Percentiles rank a stretch among this genome's conserved stretches.
phyloP scores from a whole-genome alignment of 2,329 filamentous ascomycete species.

The Aspergillus caelatus region DNA sequence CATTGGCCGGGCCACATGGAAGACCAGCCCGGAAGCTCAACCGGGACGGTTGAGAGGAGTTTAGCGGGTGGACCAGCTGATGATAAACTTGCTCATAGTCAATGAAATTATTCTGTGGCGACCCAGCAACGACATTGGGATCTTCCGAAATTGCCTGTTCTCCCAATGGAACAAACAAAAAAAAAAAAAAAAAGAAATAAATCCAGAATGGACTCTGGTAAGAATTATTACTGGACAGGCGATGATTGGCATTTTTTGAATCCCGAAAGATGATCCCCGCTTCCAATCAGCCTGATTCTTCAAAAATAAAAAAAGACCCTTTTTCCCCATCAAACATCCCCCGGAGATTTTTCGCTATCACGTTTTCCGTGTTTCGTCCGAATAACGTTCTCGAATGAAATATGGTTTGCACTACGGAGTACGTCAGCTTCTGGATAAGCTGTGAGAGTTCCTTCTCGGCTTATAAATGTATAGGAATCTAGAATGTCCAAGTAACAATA shows the following conservation, averaged over 20 bases:
- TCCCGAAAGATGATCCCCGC: constrained; percentile 17
- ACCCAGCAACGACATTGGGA: background rate
- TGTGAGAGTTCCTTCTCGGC: background rate
- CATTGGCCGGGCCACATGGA: constrained; percentile 19
- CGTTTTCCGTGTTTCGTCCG: constrained; percentile 14
- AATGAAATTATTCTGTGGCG: background rate
- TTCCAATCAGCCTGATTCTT: constrained; percentile 3
- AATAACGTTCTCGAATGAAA: background rate
- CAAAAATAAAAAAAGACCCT: background rate
- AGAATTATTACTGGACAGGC: constrained; percentile 1
- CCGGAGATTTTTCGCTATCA: constrained; percentile 16
- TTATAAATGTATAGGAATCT: background rate
- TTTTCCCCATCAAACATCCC: background rate
- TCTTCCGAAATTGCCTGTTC: background rate
- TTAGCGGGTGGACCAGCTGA: constrained; percentile 15
- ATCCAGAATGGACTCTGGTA: background rate
- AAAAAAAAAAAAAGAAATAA: background rate
- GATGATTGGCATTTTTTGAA: constrained; percentile 13
- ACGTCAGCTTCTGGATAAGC: background rate
- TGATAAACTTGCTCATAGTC: constrained; percentile 8
- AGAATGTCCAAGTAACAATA: background rate
- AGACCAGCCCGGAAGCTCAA: constrained; percentile 12
- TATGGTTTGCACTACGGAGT: background rate
- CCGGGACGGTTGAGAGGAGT: constrained; percentile 12
- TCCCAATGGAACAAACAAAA: background rate